Base-by-base conservation (phyloP, 768 basidiomycete genomes). In the Lentinus brumalis region DNA sequence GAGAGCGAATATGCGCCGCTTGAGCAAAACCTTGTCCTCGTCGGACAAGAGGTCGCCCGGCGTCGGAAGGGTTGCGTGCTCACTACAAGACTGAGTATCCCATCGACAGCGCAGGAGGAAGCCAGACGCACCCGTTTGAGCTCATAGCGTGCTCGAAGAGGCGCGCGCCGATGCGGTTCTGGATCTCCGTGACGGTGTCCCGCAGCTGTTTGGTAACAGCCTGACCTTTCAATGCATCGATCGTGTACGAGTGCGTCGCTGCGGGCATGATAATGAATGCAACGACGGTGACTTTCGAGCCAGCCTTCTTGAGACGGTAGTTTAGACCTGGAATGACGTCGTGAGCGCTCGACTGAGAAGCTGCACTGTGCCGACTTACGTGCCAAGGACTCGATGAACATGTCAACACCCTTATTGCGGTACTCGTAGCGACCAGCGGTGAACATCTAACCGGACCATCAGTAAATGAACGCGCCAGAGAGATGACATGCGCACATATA, bases 191-290 rank as follows among this genome's bases (percentile, higher is more conserved):
- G 53, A 98, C 94, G 6, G 96, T 97, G 71, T 98, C 97, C 54
- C 89, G 87, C 10, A 99, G 79, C 74, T 98, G 97, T 73, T 96
- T 96, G 59, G 93, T 98, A 52, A 98, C 97, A 14, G 97, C 97
- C 70, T 98, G 97, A 11, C 89, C 89, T 74, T 99, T 99, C 64
- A 99, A 85, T 0, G 97, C 94, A 69, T 99, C 97, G 69, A 99
- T 86, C 26, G 96, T 98, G 78, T 98, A 99, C 5, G 94, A 96
- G 70, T 96, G 90, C 1, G 94, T 98, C 10, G 92, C 77, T 6
- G 97, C 97, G 21, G 97, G 97, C 92, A 97, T 96, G 75, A 99
- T 98, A 74, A 99, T 93, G 80, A 99, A 99, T 0, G 97, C 97
- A 47, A 99, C 92, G 57, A 98, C 87, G 7, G 97, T 98, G 50